phyloP scores from a whole-genome alignment of 306 rosid species.

The Lagenaria siceraria region DNA sequence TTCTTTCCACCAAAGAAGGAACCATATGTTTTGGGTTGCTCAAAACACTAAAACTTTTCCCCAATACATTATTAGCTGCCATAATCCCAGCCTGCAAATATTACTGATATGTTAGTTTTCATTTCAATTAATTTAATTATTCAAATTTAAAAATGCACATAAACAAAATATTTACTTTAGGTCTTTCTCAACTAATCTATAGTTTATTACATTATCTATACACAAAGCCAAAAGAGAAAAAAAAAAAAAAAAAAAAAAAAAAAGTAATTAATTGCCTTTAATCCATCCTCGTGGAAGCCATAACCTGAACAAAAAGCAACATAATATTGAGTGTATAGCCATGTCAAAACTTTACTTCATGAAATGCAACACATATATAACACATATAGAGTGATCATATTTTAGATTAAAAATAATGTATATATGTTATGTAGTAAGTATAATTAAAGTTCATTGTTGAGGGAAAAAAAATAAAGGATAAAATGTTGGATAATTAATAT shows the following conservation, averaged over 20 bases:
- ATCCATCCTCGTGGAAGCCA: conserved; percentile 95
- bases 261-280: conserved; percentile 33
- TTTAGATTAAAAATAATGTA: no score
- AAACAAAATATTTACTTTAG: background rate
- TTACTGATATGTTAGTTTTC: background rate
- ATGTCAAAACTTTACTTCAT: background rate
- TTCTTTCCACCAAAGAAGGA: conserved; percentile 61
- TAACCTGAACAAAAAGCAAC: conserved; percentile 41
- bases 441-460: no score
- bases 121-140: background rate
- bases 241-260: no score
- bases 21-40: conserved; percentile 80
- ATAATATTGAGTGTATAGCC: background rate
- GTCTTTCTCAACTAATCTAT: no score
- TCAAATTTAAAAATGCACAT: background rate
- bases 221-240: no score
- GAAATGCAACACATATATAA: no score
- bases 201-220: no score
- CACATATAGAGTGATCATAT: no score
- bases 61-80: conserved; percentile 61
- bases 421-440: no score
- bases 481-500: no score
- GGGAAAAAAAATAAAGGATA: no score
- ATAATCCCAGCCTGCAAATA: conserved; percentile 65
- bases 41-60: conserved; percentile 32